Evolutionary conservation across 2,329 filamentous ascomycete species (phyloP).

Genomic region (Domatiomyces globalis): DNA sequence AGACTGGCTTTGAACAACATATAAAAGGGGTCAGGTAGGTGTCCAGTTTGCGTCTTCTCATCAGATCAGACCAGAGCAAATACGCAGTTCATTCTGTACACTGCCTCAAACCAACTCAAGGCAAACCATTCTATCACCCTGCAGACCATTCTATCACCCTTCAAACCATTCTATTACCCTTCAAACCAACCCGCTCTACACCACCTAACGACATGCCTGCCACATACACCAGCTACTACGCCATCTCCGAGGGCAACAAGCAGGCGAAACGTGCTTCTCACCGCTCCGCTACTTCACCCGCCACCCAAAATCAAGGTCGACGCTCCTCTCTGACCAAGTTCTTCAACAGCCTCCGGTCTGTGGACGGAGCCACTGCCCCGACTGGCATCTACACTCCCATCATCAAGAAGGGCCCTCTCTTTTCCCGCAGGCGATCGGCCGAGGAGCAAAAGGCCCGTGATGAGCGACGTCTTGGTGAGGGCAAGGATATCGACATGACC

Average conservation of each 20-base stretch:
- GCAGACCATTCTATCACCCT: too few species aligned
- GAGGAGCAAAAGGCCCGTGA: not conserved
- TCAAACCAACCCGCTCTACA: not conserved
- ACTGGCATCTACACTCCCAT: constrained; percentile 13
- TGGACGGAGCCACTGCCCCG: constrained; percentile 7
- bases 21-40: not conserved
- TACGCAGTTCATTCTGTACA: too few species aligned
- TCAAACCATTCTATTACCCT: too few species aligned
- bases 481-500: not conserved
- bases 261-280: constrained; percentile 4
- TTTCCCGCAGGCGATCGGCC: constrained; percentile 4
- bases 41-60: not conserved
- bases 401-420: constrained; percentile 10
- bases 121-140: constrained; percentile 1
- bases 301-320: not conserved
- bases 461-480: not conserved
- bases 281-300: constrained; percentile 6
- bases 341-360: constrained; percentile 12
- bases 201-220: not conserved
- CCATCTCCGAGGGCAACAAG: constrained; percentile 11
- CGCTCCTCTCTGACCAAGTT: constrained; percentile 8
- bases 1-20: too few species aligned
- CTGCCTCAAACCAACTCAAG: constrained; percentile 9
- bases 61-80: too few species aligned
- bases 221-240: constrained; percentile 13